Percentiles rank a stretch among this genome's conserved stretches.
Conservation (phyloP, 179 eudicot genomes). For the Actinidia arguta region DNA sequence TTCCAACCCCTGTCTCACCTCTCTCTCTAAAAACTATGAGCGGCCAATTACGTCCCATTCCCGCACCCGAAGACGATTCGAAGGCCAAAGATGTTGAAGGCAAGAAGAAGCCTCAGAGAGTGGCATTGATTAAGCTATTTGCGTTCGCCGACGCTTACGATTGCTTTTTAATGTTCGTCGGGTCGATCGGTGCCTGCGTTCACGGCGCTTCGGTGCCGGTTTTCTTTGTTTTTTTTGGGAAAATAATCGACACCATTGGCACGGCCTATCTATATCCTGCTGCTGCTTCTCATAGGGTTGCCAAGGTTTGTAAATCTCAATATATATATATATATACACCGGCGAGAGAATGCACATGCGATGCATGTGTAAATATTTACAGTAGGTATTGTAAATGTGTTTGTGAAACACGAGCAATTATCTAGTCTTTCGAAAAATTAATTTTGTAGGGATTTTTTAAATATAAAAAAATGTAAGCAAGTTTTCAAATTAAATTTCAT, state of each 20-base stretch:
- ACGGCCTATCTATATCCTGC: slow-evolving; percentile 85
- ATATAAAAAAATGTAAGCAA: no score
- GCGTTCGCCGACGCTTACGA: slow-evolving; percentile 79
- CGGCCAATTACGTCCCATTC: background rate
- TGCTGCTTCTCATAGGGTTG: slow-evolving; percentile 81
- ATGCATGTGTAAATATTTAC: no score
- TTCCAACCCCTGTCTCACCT: background rate
- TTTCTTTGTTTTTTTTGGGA: slow-evolving; percentile 96
- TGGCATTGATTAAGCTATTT: slow-evolving; percentile 51
- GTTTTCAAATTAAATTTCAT: no score
- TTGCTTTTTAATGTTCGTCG: slow-evolving; percentile 70
- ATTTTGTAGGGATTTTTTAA: no score
- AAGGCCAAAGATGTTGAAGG: background rate
- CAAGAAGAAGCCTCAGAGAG: slow-evolving; percentile 3
- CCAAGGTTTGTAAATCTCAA: slow-evolving; percentile 66
- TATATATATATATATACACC: no score
- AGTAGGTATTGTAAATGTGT: no score
- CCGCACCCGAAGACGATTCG: slow-evolving; percentile 3
- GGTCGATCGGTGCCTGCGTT: slow-evolving; percentile 64
- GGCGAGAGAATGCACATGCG: no score
- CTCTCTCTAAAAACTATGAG: slow-evolving; percentile 15
- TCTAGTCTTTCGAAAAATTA: no score
- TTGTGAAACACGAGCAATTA: no score
- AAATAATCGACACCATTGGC: slow-evolving; percentile 80
- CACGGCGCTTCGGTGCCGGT: slow-evolving; percentile 96